A percentile compares a stretch with the other conserved stretches of the same genome.
Conservation (phyloP, 495 filamentous ascomycete species). For the Talaromyces adpressus region DNA sequence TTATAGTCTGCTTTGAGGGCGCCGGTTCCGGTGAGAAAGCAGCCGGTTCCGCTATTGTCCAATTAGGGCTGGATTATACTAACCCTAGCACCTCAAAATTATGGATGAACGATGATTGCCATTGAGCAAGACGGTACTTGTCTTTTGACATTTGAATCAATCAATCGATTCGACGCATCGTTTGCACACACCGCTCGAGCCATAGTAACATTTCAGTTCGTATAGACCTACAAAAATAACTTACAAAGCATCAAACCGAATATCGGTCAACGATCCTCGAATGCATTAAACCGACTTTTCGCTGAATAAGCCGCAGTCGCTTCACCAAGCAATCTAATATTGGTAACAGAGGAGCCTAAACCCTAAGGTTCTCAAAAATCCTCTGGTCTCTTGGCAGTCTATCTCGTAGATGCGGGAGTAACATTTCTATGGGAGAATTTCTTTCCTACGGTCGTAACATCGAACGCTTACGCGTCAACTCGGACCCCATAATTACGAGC, state of each 20-base stretch:
- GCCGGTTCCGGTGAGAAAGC: neutral
- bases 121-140: neutral
- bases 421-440: too few species aligned
- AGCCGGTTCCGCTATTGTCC: neutral
- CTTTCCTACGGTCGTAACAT: neutral
- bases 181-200: neutral
- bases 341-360: conserved; percentile 4
- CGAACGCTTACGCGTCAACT: neutral
- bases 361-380: neutral
- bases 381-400: neutral
- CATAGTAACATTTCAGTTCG: neutral
- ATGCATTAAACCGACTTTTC: neutral
- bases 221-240: neutral
- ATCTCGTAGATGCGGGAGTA: neutral
- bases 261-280: neutral
- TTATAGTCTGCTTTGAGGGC: neutral
- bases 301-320: neutral
- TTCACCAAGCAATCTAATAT: neutral
- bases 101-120: neutral
- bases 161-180: too few species aligned
- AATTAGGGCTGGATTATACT: neutral
- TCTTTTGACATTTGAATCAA: neutral
- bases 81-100: neutral
- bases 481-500: neutral
- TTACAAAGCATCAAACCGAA: neutral